Conservation (phyloP, 2,329 filamentous ascomycete species). For the Elsinoe australis region DNA sequence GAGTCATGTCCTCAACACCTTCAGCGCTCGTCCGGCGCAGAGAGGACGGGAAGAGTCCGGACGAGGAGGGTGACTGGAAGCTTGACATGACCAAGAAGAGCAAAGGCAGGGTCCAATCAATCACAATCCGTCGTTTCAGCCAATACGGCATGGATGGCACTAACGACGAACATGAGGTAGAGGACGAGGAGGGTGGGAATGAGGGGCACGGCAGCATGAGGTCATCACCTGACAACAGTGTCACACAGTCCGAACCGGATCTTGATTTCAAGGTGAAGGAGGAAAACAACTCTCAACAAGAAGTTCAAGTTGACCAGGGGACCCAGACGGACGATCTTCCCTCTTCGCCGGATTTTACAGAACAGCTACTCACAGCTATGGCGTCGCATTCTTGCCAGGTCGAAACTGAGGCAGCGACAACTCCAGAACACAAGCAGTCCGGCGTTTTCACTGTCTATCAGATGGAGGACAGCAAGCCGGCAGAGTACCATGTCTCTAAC, state of each 20-base stretch:
- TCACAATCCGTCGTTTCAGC: constrained; percentile 18
- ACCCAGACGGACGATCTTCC: constrained; percentile 5
- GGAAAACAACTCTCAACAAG: too few species aligned
- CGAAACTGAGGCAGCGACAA: neutral
- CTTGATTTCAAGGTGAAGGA: too few species aligned
- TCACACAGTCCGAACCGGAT: too few species aligned
- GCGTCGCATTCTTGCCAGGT: neutral
- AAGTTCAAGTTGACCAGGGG: neutral
- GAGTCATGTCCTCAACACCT: constrained; percentile 22
- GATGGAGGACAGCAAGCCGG: neutral
- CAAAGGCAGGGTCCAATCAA: constrained; percentile 19
- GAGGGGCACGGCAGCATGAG: neutral
- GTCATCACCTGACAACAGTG: too few species aligned
- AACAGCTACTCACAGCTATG: neutral
- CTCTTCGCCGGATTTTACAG: neutral
- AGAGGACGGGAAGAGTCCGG: constrained; percentile 11
- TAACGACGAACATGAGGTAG: neutral
- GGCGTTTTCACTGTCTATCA: neutral
- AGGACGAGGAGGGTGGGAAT: neutral
- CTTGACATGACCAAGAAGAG: constrained; percentile 19
- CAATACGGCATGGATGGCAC: neutral
- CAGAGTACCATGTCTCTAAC: neutral
- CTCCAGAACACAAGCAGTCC: neutral
- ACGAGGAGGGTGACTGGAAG: constrained; percentile 20
- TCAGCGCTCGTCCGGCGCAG: constrained; percentile 7